Percentiles rank a stretch among this genome's conserved stretches.
Evolutionary conservation across 2,329 filamentous ascomycete species (phyloP).

Genomic region (Ophiostoma triangulosporum): DNA sequence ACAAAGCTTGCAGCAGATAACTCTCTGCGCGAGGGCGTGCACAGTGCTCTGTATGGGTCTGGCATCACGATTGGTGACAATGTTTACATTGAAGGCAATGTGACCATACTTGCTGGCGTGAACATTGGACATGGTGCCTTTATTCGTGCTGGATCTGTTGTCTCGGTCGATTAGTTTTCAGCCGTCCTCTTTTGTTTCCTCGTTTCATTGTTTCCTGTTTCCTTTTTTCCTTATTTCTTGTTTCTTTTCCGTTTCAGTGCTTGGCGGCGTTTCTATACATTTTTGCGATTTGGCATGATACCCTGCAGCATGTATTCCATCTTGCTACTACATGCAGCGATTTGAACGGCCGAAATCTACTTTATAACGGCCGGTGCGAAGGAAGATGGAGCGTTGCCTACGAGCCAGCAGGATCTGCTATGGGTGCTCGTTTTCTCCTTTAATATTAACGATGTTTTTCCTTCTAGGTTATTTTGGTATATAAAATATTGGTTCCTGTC

Average conservation of each 20-base stretch:
- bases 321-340: constrained; percentile 4
- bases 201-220: constrained; percentile 5
- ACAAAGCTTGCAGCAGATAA: constrained; percentile 60
- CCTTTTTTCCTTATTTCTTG: background rate
- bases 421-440: background rate
- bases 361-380: background rate
- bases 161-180: constrained; percentile 47
- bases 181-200: background rate
- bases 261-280: background rate
- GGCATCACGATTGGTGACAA: constrained; percentile 72
- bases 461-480: background rate
- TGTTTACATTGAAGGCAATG: constrained; percentile 69
- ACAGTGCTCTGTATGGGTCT: constrained; percentile 56
- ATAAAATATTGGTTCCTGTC: too few species aligned
- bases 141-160: constrained; percentile 72
- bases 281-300: constrained; percentile 13
- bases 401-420: background rate
- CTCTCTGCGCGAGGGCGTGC: constrained; percentile 57
- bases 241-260: background rate
- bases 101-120: constrained; percentile 64
- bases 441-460: background rate
- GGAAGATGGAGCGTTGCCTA: background rate
- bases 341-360: constrained; percentile 5
- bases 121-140: constrained; percentile 68
- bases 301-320: constrained; percentile 12